These are phyloP conservation scores for Asterophora lycoperdoides DNA, from an alignment of 768 basidiomycete genomes.

Conservation along the genomic window DNA sequence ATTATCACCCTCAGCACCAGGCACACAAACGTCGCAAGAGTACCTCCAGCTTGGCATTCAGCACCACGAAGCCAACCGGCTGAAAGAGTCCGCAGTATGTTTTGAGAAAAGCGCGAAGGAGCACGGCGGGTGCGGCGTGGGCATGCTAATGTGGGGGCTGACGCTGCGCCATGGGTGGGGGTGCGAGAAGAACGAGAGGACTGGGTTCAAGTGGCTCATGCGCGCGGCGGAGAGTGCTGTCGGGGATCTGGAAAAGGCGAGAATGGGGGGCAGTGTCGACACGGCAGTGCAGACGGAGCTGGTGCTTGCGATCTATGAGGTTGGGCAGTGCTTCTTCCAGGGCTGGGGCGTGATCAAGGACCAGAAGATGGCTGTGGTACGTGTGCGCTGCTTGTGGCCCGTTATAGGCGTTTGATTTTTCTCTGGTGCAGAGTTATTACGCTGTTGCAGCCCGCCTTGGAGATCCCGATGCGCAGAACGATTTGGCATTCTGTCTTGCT, in stretches of 20 bases:
- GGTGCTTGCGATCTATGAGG: conserved; percentile 86
- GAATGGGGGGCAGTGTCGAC: conserved; percentile 45
- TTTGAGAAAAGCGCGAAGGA: conserved; percentile 76
- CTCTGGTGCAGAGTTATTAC: conserved; percentile 64
- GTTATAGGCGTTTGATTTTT: background rate
- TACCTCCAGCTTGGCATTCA: conserved; percentile 74
- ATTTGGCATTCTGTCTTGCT: conserved; percentile 79
- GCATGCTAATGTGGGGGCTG: conserved; percentile 92
- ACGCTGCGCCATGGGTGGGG: conserved; percentile 89
- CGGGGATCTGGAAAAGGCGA: conserved; percentile 64
- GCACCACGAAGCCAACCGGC: conserved; percentile 70
- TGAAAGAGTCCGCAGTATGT: conserved; percentile 62
- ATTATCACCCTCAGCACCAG: conserved; percentile 5
- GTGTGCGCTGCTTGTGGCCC: conserved; percentile 23
- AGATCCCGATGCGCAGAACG: conserved; percentile 82
- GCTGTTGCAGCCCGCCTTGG: conserved; percentile 78
- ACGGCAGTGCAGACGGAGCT: conserved; percentile 66
- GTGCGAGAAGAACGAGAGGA: conserved; percentile 69
- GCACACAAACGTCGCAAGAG: conserved; percentile 48
- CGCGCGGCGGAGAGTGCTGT: conserved; percentile 81
- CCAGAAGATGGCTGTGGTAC: conserved; percentile 83
- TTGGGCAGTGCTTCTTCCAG: conserved; percentile 89
- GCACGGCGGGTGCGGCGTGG: conserved; percentile 77
- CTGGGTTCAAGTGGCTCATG: conserved; percentile 78
- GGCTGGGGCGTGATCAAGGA: conserved; percentile 89